phyloP scores from a whole-genome alignment of 2,329 filamentous ascomycete species.

The Microdochium bolleyi region DNA sequence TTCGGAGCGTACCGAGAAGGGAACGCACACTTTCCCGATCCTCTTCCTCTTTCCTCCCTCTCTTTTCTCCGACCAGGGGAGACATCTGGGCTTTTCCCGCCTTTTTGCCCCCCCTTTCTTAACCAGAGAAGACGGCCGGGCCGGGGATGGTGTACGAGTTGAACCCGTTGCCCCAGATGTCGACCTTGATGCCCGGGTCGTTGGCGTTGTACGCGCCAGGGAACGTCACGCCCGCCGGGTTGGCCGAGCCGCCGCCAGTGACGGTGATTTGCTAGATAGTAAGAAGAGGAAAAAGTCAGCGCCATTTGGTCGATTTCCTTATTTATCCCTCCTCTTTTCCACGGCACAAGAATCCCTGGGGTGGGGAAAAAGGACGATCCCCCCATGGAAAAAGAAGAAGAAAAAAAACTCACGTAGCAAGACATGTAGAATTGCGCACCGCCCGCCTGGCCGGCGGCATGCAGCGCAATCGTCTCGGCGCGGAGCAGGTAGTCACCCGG shows the following conservation, averaged over 20 bases:
- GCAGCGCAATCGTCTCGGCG: constrained; percentile 32
- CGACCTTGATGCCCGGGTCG: constrained; percentile 39
- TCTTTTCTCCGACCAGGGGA: too few species aligned
- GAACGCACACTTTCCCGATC: too few species aligned
- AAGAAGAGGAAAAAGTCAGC: background rate
- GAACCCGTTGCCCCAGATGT: constrained; percentile 29
- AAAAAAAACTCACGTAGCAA: constrained; percentile 12
- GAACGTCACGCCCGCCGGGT: constrained; percentile 32
- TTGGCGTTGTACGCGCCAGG: constrained; percentile 37
- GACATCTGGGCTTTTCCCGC: too few species aligned
- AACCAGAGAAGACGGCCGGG: constrained; percentile 19
- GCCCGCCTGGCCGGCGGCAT: constrained; percentile 20
- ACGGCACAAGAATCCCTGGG: too few species aligned
- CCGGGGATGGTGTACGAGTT: constrained; percentile 28
- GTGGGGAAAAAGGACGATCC: background rate
- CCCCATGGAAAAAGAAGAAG: too few species aligned
- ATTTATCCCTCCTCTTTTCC: too few species aligned
- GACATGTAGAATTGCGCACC: constrained; percentile 18
- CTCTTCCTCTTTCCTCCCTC: too few species aligned
- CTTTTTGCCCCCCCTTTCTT: background rate
- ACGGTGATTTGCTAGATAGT: constrained; percentile 32
- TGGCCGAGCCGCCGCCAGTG: constrained; percentile 31
- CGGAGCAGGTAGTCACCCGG: constrained; percentile 32
- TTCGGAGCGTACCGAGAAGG: too few species aligned
- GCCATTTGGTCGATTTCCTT: too few species aligned